These are phyloP conservation scores for Yamadazyma phyllophila DNA, from an alignment of 805 yeast genomes.

Conservation along the genomic window DNA sequence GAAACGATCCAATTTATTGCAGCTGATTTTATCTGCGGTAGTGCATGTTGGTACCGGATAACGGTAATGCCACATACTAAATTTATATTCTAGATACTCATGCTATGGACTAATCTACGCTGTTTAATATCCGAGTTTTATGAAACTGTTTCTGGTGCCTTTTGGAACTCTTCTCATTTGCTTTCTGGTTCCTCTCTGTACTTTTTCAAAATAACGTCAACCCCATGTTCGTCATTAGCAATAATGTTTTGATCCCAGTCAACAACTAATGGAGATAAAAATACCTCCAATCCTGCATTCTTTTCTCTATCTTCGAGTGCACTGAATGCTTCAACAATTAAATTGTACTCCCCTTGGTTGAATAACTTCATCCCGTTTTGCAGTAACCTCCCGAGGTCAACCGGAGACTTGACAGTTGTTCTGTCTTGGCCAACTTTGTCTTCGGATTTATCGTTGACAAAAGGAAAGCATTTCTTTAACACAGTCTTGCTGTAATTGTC, in stretches of 20 bases:
- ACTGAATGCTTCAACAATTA: constrained; percentile 38
- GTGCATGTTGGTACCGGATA: no score
- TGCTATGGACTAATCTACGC: not conserved
- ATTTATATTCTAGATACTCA: no score
- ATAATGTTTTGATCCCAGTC: constrained; percentile 46
- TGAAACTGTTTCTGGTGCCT: no score
- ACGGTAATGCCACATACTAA: no score
- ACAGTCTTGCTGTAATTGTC: constrained; percentile 23
- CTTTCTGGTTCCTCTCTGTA: constrained; percentile 15
- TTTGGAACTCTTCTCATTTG: no score
- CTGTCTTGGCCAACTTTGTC: constrained; percentile 15
- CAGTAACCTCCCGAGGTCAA: constrained; percentile 18
- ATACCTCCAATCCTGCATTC: constrained; percentile 27
- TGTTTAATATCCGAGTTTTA: not conserved
- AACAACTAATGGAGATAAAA: constrained; percentile 41
- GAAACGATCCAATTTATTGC: no score
- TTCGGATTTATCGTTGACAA: constrained; percentile 27
- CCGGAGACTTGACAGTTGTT: constrained; percentile 16
- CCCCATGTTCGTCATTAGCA: constrained; percentile 36
- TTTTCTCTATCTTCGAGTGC: constrained; percentile 19
- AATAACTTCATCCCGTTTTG: constrained; percentile 30
- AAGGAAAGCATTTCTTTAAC: constrained; percentile 36
- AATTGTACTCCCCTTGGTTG: constrained; percentile 36
- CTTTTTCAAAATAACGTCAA: constrained; percentile 28
- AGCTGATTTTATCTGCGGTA: no score